These are phyloP conservation scores for Phyllosticta citribraziliensis DNA, from an alignment of 2,329 filamentous ascomycete genomes.

Conservation along the genomic window DNA sequence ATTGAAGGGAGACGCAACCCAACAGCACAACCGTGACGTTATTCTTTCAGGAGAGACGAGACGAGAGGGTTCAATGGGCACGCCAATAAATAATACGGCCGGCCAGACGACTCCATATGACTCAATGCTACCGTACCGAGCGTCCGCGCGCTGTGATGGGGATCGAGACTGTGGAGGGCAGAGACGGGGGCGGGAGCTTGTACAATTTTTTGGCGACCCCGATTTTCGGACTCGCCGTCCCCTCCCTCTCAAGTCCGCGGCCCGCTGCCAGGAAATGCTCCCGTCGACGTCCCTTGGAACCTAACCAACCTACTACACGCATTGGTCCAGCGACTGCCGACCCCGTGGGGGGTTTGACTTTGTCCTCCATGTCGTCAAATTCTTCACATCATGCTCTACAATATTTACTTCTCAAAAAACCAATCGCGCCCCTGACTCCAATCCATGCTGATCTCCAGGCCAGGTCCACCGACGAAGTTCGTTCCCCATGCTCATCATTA, in stretches of 20 bases:
- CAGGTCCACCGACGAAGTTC: neutral
- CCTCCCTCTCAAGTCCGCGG: neutral
- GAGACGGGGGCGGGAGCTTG: too few relatives aligned
- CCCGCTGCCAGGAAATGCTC: neutral
- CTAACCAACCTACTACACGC: neutral
- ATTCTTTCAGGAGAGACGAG: neutral
- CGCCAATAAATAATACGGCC: constrained; percentile 4
- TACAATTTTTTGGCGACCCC: neutral
- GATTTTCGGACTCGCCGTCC: neutral
- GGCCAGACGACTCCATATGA: neutral
- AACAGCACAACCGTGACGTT: neutral
- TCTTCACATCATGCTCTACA: neutral
- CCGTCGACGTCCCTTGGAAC: neutral
- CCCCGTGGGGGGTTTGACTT: neutral
- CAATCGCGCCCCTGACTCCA: neutral
- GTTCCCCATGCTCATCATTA: neutral
- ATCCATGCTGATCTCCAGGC: neutral
- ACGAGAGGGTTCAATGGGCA: neutral
- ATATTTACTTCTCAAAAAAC: neutral
- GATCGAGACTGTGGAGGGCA: neutral
- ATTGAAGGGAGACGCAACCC: neutral
- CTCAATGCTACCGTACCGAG: neutral
- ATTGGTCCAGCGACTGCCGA: neutral
- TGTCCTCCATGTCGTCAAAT: neutral
- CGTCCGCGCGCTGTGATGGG: neutral